A percentile compares a stretch with the other conserved stretches of the same genome.
phyloP scores from a whole-genome alignment of 305 asterid genomes.

The Fraxinus baroniana region DNA sequence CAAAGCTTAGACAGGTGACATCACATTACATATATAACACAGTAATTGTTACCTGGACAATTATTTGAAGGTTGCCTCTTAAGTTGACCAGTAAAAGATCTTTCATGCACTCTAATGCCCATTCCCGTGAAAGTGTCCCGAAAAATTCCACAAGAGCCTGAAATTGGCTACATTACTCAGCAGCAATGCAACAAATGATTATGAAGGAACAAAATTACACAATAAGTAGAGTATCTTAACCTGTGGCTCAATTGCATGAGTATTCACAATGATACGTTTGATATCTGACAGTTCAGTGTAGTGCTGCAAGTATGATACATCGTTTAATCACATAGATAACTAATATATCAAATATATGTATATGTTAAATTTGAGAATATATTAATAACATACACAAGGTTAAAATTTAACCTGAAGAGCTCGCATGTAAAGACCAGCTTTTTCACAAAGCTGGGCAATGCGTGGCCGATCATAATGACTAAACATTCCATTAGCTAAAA shows the following conservation, averaged over 20 bases:
- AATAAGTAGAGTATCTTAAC: conserved; percentile 32
- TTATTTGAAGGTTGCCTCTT: conserved; percentile 97
- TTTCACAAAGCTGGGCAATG: conserved; percentile 93
- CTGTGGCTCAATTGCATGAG: conserved; percentile 99
- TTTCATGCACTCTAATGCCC: conserved; percentile 99
- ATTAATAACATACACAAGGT: conserved; percentile 7
- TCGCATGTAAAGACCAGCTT: conserved; percentile 90
- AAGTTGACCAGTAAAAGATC: conserved; percentile 92
- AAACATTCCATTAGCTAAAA: conserved; percentile 97
- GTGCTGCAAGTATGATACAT: conserved; percentile 59
- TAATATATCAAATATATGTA: neutral
- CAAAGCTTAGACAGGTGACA: neutral
- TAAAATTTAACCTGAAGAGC: conserved; percentile 78
- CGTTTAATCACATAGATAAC: conserved; percentile 8
- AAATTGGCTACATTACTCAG: conserved; percentile 30
- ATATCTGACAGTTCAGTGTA: conserved; percentile 88
- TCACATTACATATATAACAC: neutral
- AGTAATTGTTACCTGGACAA: conserved; percentile 74
- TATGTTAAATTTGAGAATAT: neutral
- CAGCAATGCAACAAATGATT: conserved; percentile 16
- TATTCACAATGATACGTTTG: conserved; percentile 95
- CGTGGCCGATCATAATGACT: conserved; percentile 98
- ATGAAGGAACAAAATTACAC: neutral
- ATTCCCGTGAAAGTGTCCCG: conserved; percentile 89
- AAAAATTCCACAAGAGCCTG: conserved; percentile 95